Evolutionary conservation across 108 stramenopile genomes (phyloP).

Genomic region (Aurantiochytrium sp.): DNA sequence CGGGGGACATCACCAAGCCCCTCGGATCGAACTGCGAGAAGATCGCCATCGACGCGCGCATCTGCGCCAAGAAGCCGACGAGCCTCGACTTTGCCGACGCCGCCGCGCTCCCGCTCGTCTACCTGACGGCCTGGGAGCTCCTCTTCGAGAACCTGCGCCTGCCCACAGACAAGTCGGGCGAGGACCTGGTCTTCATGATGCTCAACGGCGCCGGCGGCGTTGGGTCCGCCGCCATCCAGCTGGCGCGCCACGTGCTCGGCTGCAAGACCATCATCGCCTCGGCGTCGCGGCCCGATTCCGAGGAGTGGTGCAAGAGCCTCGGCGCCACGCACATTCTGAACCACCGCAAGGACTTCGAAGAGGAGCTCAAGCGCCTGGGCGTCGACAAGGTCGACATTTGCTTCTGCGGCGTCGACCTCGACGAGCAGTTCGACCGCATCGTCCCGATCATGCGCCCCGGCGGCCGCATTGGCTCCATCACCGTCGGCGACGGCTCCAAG

Average conservation of each 20-base stretch:
- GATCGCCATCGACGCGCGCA: neutral
- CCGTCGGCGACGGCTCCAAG: neutral
- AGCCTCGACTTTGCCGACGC: neutral
- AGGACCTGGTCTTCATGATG: conserved; percentile 3
- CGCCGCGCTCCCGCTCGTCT: neutral
- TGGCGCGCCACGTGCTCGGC: neutral
- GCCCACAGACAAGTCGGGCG: neutral
- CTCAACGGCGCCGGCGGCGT: conserved; percentile 22
- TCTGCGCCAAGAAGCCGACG: neutral
- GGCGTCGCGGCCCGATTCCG: conserved; percentile 29
- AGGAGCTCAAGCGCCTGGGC: neutral
- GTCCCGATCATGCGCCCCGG: neutral
- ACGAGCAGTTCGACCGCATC: neutral
- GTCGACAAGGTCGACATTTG: neutral
- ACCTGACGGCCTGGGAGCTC: neutral
- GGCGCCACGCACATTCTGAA: conserved; percentile 1
- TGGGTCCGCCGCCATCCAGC: conserved; percentile 14
- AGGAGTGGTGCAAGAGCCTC: neutral
- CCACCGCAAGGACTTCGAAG: neutral
- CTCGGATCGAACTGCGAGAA: neutral
- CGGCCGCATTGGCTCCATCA: neutral
- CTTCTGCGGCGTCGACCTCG: neutral
- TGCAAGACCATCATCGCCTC: conserved; percentile 6
- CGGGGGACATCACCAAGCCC: neutral
- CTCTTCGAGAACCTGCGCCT: neutral